Base-by-base conservation (phyloP, 768 basidiomycete species). In the Paxillus rubicundulus region DNA sequence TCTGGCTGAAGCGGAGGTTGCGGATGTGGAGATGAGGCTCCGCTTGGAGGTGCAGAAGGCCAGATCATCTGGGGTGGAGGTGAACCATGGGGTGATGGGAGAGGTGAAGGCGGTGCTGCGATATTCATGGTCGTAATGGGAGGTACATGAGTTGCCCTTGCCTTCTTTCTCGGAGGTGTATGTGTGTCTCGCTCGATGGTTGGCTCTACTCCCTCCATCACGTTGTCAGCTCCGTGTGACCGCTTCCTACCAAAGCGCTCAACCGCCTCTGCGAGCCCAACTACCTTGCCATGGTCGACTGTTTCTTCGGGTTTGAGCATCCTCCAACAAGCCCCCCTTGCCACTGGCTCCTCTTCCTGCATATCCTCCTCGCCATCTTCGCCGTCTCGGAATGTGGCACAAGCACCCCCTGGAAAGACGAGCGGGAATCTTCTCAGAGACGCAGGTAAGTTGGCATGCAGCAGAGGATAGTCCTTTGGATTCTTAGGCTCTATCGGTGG, bases 1-100 rank as follows among this genome's bases (percentile, higher is more conserved):
- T 93, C 91, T 7, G 91, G 88, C 64, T 92, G 89, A 32, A 93
- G 66, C 2, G 90, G 90, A 10, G 83, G 78, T 59, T 82, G 83
- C 3, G 80, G 80, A 54, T 80, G 72, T 2, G 87, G 86, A 21
- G 89, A 87, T 34, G 86, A 84, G 20, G 83, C 80, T 2, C 85
- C 86, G 61, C 86, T 88, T n/a, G 89, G 86, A 13, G 87, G 85
- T 10, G 87, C 86, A 9, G 88, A 89, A 17, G 88, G 87, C 87
- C 87, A 91, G 47, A 86, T 83, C 47, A 74, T 73, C 63, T 86
- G 82, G 18, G 87, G 86, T 5, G 85, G 80, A 4, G 90, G 90
- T 13, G 91, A 92, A 21, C 89, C 89, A 69, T 86, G 86, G 17
- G 90, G 90, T 10, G 90, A 93, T 12, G 90, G 90, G 36, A 92